Percentiles rank a stretch among this genome's conserved stretches.
Evolutionary conservation across 192 early-diverging fungal genomes (phyloP).

Genomic region (Umbelopsis sp.): DNA sequence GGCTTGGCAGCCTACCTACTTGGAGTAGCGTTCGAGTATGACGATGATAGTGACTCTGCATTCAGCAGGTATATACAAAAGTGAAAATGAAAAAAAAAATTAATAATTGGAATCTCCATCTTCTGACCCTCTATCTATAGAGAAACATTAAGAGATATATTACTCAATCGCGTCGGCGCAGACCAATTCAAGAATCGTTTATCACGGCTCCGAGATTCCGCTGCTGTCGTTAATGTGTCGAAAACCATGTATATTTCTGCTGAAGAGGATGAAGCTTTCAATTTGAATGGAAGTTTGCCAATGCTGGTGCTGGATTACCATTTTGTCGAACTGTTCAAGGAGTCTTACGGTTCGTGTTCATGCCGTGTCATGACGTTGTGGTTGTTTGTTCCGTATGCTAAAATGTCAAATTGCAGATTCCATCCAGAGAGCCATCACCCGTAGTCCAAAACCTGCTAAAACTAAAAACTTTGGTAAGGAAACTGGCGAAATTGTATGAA

Average conservation of each 20-base stretch:
- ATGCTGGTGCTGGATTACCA: conserved; percentile 79
- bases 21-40: conserved; percentile 87
- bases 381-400: no score
- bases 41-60: conserved; percentile 75
- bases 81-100: not conserved
- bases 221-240: conserved; percentile 75
- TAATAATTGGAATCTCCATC: not conserved
- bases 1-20: conserved; percentile 88
- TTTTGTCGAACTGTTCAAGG: conserved; percentile 86
- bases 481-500: not conserved
- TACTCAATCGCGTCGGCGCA: conserved; percentile 81
- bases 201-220: conserved; percentile 82
- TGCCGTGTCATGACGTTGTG: no score
- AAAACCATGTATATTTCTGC: conserved; percentile 66
- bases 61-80: conserved; percentile 46
- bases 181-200: conserved; percentile 87
- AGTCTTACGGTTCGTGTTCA: conserved; percentile 63
- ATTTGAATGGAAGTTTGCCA: conserved; percentile 50
- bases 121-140: conserved; percentile 32
- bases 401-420: conserved; percentile 32
- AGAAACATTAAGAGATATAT: conserved; percentile 78
- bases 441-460: conserved; percentile 29
- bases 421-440: conserved; percentile 45
- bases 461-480: conserved; percentile 10
- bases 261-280: conserved; percentile 52